Percentiles rank a stretch among this genome's conserved stretches.
These are phyloP conservation scores for Penicillium sp. DNA, from an alignment of 2,329 filamentous ascomycete species.

Conservation along the genomic window DNA sequence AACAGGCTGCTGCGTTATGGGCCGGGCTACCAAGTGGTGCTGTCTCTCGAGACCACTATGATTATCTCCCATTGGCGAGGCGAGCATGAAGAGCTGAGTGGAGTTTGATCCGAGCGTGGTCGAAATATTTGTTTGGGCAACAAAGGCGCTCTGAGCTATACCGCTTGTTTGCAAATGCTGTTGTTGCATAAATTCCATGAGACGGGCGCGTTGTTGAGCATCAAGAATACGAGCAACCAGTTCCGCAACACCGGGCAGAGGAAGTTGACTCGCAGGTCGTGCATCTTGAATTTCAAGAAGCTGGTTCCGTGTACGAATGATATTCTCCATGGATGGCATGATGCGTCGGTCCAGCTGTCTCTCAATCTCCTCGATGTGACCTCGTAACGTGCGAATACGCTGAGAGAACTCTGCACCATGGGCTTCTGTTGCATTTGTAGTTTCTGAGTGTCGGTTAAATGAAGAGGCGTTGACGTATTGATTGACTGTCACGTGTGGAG, in stretches of 20 bases:
- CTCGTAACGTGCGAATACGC: constrained; percentile 6
- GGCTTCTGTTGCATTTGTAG: not conserved
- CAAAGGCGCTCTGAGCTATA: not conserved
- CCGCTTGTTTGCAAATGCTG: not conserved
- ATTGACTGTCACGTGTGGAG: not conserved
- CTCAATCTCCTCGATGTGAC: constrained; percentile 31
- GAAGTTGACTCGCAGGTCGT: constrained; percentile 29
- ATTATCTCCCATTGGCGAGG: not conserved
- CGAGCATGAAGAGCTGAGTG: not conserved
- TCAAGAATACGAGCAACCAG: constrained; percentile 17
- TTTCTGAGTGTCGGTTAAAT: not conserved
- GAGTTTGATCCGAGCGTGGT: not conserved
- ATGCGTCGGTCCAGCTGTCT: constrained; percentile 29
- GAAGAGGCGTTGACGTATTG: not conserved
- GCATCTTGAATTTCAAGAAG: constrained; percentile 36
- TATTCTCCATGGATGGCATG: constrained; percentile 32
- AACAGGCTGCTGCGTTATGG: not conserved
- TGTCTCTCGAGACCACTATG: not conserved
- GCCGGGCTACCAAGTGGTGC: not conserved
- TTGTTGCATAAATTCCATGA: not conserved
- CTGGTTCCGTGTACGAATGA: constrained; percentile 32
- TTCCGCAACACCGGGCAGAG: constrained; percentile 24
- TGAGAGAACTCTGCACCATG: not conserved
- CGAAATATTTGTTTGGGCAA: not conserved
- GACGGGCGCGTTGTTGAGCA: not conserved